Conservation (phyloP, 768 basidiomycete genomes). For the Candolleomyces eurysporus region DNA sequence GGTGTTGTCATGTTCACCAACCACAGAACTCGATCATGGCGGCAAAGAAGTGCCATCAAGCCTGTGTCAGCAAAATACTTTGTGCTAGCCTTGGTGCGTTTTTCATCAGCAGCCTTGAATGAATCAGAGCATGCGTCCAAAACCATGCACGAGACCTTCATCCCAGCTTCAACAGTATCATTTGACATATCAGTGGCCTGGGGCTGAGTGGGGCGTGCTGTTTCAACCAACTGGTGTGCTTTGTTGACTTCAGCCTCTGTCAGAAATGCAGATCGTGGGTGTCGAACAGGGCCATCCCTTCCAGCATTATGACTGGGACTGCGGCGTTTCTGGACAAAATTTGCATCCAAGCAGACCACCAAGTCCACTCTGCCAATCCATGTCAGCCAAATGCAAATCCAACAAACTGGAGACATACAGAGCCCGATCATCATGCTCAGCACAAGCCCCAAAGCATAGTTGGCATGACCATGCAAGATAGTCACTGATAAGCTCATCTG, state of each 20-base stretch:
- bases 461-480: constrained; percentile 17
- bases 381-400: neutral
- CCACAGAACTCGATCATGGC: constrained; percentile 28
- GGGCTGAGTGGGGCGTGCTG: neutral
- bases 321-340: constrained; percentile 31
- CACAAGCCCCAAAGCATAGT: constrained; percentile 15
- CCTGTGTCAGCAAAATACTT: constrained; percentile 24
- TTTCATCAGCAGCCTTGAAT: constrained; percentile 22
- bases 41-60: constrained; percentile 32
- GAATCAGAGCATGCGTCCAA: neutral
- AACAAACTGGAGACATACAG: neutral
- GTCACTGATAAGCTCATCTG: constrained; percentile 3
- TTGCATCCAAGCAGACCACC: constrained; percentile 30
- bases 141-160: constrained; percentile 12
- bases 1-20: constrained; percentile 30
- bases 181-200: neutral
- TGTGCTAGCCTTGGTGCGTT: constrained; percentile 13
- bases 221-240: neutral
- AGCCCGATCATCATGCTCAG: constrained; percentile 10
- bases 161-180: constrained; percentile 4
- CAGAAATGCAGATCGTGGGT: neutral
- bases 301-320: neutral
- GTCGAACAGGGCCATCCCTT: neutral
- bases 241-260: neutral
- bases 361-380: constrained; percentile 18